Evolutionary conservation across 2,329 filamentous ascomycete species (phyloP), one percentile per base, ranked within the genome.

Genomic region (Emydomyces testavorans): DNA sequence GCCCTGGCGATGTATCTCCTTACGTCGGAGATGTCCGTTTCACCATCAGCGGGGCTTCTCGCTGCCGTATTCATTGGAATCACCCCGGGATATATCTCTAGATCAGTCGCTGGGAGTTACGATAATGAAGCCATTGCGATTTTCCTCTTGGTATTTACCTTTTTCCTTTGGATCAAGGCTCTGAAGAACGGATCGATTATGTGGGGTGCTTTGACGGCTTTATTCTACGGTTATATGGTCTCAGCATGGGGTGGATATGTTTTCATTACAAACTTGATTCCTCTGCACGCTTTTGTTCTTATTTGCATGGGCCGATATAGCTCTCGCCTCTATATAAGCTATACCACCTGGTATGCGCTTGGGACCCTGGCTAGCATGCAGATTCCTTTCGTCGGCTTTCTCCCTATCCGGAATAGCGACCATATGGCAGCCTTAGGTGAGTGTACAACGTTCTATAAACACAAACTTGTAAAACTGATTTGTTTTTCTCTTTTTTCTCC

Each of bases 201-300:
- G 68, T 98, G 90, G 90, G 90, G 88, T 58, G 89, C 86, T 31
- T 74, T 95, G 53, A 92, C 89, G 58, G 92, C 92, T 36, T 76
- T 98, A 48, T 96, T 93, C 71, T 98, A 98, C 69, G 92, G 92
- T 62, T 98, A 98, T 79, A 98, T 98, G 92, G 92, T 98, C 55
- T 92, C 90, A 41, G 94, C 93, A 15, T 98, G 92, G 92, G 92
- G 92, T 76, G 92, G 92, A 63, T 98, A 98, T 67, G 92, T 94
- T 61, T 98, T 98, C 78, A 98, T 98, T 63, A 98, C 93, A 52
- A 95, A 94, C 66, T 72, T 98, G 69, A 80, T 98, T 51, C 92
- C 92, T 31, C 78, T 98, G 57, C 92, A 98, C 68, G 82, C 86
- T 6, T 89, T 98, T 59, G 87, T 94, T 39, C 76, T 98, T 57